These are phyloP conservation scores for Calonectria ilicicola DNA, from an alignment of 2,329 filamentous ascomycete genomes.

Conservation along the genomic window DNA sequence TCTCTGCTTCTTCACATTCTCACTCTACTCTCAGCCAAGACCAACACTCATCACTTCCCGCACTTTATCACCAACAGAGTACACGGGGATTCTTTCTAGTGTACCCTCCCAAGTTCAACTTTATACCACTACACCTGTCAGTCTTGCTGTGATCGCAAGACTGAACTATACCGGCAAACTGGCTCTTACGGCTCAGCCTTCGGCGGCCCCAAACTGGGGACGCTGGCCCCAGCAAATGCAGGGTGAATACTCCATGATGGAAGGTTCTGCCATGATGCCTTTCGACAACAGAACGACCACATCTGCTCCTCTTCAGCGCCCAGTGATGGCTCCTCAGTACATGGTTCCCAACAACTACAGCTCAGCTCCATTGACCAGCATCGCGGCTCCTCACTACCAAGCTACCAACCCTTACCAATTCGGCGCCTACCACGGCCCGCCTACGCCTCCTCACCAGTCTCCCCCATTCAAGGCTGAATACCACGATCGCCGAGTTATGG, in stretches of 20 bases:
- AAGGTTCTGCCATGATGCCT: slow-evolving; percentile 57
- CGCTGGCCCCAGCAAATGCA: slow-evolving; percentile 65
- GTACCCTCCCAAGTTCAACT: slow-evolving; percentile 6
- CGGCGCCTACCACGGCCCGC: slow-evolving; percentile 54
- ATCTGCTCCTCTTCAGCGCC: slow-evolving; percentile 55
- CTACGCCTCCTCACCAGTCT: slow-evolving; percentile 47
- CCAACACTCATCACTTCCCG: slow-evolving; percentile 13
- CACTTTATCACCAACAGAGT: slow-evolving; percentile 12
- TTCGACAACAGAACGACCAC: slow-evolving; percentile 60
- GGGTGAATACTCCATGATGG: slow-evolving; percentile 62
- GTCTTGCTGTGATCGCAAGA: slow-evolving; percentile 42
- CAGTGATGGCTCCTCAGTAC: slow-evolving; percentile 60
- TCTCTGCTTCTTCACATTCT: slow-evolving; percentile 11
- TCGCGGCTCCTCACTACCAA: slow-evolving; percentile 57
- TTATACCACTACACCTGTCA: slow-evolving; percentile 19
- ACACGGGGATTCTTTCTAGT: slow-evolving; percentile 16
- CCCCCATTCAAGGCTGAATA: slow-evolving; percentile 50
- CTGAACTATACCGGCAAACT: slow-evolving; percentile 47
- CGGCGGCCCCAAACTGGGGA: slow-evolving; percentile 63
- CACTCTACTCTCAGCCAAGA: slow-evolving; percentile 21
- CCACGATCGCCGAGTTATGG: slow-evolving; percentile 45
- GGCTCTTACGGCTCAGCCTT: slow-evolving; percentile 61
- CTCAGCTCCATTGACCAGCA: slow-evolving; percentile 55
- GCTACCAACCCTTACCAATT: slow-evolving; percentile 58
- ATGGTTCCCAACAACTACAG: slow-evolving; percentile 58